Conservation (phyloP, 2,329 filamentous ascomycete genomes). For the Plectosphaerella sp. region DNA sequence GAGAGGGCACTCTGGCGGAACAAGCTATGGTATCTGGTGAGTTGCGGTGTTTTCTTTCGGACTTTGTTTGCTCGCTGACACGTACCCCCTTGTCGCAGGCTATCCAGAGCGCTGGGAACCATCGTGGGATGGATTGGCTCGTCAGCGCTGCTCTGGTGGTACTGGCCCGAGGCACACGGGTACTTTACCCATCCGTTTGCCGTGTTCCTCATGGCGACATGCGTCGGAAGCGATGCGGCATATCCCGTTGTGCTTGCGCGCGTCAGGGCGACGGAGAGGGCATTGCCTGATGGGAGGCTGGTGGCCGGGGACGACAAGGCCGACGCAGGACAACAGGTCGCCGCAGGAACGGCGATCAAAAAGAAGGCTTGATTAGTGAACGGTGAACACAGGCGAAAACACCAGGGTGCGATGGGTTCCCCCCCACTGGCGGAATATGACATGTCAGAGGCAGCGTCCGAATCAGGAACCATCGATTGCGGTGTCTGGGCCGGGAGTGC, state of each 20-base stretch:
- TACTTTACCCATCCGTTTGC: constrained; percentile 39
- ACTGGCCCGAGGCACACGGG: constrained; percentile 45
- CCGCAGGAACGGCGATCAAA: neutral
- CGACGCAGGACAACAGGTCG: constrained; percentile 5
- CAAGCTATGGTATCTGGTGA: constrained; percentile 44
- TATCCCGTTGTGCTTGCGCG: constrained; percentile 39
- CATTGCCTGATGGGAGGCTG: constrained; percentile 31
- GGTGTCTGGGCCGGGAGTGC: too few species aligned
- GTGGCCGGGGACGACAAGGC: constrained; percentile 15
- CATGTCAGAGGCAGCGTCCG: too few species aligned
- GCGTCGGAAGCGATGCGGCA: constrained; percentile 34
- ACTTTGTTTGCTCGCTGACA: constrained; percentile 3
- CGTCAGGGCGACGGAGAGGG: constrained; percentile 31
- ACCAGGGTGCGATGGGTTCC: too few species aligned
- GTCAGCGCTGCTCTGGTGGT: constrained; percentile 39
- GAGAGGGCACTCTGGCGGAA: constrained; percentile 42
- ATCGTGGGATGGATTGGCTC: constrained; percentile 33
- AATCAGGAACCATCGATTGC: too few species aligned
- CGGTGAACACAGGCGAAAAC: too few species aligned
- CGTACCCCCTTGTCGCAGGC: constrained; percentile 22
- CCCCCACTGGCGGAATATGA: too few species aligned
- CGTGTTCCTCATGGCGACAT: constrained; percentile 34
- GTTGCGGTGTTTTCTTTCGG: constrained; percentile 14
- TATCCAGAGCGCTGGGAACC: constrained; percentile 36
- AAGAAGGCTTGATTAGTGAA: too few species aligned